Evolutionary conservation across 139 green algal genomes (phyloP), one percentile per base, ranked within the genome.

Genomic region (Auxenochlorella pyrenoidosa): DNA sequence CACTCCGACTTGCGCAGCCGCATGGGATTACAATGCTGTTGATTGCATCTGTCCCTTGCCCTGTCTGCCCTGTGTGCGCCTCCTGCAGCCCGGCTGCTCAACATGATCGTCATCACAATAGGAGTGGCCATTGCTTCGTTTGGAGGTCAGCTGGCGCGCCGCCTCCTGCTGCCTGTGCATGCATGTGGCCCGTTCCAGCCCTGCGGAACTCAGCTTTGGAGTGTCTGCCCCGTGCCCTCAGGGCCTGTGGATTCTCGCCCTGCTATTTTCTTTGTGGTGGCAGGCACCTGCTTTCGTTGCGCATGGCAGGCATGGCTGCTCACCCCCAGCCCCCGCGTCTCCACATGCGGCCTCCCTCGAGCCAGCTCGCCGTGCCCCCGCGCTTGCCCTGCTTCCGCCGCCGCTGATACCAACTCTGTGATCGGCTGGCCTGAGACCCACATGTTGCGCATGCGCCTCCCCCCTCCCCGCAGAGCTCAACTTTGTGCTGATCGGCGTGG

Each of bases 381-480:
- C n/a, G n/a, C 28, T 12, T 32, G 28, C 26, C 30, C 5, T 28
- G 5, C 6, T 34, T 8, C n/a, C 68, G 4, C 12, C 70, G 18
- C 34, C 47, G 34, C 70, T 47, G 24, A 75, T 6, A 28, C 47
- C 40, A 19, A 38, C 30, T 75, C 5, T 75, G 34, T 3, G 41
- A 12, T 30, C 15, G 4, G 2, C 68, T 5, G 3, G n/a, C n/a
- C n/a, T n/a, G n/a, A n/a, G n/a, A n/a, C n/a, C n/a, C n/a, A n/a
- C n/a, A n/a, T n/a, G n/a, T n/a, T n/a, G n/a, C n/a, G n/a, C n/a
- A n/a, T n/a, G n/a, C n/a, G n/a, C n/a, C n/a, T n/a, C n/a, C n/a
- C n/a, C n/a, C n/a, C n/a, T n/a, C n/a, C n/a, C n/a, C n/a, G 95
- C 95, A 15, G 96, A 98, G 89, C n/a, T 96, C 41, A 98, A 98